These are phyloP conservation scores for Lonicera japonica DNA, from an alignment of 129 eudicot species.

Conservation along the genomic window DNA sequence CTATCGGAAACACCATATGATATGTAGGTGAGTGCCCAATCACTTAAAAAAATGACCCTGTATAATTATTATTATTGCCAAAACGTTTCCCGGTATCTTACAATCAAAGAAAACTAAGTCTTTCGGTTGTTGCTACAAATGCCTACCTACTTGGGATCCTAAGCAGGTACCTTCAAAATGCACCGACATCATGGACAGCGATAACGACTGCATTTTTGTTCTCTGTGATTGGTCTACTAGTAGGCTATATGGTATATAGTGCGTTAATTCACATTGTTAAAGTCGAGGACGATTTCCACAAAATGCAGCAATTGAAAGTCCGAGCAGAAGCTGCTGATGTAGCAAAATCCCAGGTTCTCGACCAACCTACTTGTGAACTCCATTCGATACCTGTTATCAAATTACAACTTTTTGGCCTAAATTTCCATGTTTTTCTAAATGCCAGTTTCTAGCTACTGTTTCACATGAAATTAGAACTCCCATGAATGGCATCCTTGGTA, in stretches of 20 bases:
- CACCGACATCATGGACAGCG: slow-evolving; percentile 44
- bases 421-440: slow-evolving; percentile 4
- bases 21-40: slow-evolving; percentile 36
- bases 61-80: neutral
- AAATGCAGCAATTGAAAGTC: slow-evolving; percentile 59
- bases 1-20: slow-evolving; percentile 66
- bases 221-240: slow-evolving; percentile 41
- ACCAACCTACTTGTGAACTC: neutral
- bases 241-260: slow-evolving; percentile 47
- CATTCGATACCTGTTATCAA: neutral
- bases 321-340: slow-evolving; percentile 90
- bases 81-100: too few relatives aligned
- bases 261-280: slow-evolving; percentile 55
- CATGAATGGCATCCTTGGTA: slow-evolving; percentile 93
- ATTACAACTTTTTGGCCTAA: neutral
- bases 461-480: slow-evolving; percentile 95
- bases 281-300: slow-evolving; percentile 57
- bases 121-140: neutral
- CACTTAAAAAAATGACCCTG: neutral
- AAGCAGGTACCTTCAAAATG: slow-evolving; percentile 48
- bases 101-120: too few relatives aligned
- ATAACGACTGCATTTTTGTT: slow-evolving; percentile 30
- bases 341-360: slow-evolving; percentile 72
- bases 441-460: slow-evolving; percentile 86
- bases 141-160: neutral